These are phyloP conservation scores for Suillus alpinus DNA, from an alignment of 768 basidiomycete genomes.

Conservation along the genomic window DNA sequence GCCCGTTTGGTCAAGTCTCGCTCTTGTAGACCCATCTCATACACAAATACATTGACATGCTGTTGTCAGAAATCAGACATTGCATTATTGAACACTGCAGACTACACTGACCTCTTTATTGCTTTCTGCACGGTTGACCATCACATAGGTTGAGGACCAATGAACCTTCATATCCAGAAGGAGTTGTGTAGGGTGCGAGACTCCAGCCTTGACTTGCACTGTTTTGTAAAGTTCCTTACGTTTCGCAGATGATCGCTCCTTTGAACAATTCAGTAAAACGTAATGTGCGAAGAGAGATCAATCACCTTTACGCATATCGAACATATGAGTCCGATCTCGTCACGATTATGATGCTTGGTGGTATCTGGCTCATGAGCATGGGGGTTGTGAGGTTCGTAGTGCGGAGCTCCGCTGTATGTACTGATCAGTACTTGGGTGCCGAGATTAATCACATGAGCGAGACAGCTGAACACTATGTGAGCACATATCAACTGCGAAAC, in stretches of 20 bases:
- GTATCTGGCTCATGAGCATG: background rate
- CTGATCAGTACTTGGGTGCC: constrained; percentile 29
- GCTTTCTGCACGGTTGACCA: constrained; percentile 18
- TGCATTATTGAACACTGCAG: too few relatives aligned
- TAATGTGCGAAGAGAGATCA: background rate
- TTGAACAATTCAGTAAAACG: constrained; percentile 2
- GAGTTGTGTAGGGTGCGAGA: constrained; percentile 9
- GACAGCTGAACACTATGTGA: constrained; percentile 21
- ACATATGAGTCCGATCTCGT: constrained; percentile 22
- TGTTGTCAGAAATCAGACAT: too few relatives aligned
- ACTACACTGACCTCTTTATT: background rate
- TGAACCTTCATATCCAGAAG: constrained; percentile 30
- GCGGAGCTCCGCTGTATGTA: background rate
- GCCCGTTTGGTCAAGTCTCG: background rate
- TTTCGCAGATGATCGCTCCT: constrained; percentile 19
- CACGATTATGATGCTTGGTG: background rate
- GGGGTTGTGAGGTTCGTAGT: background rate
- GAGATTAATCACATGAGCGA: constrained; percentile 34
- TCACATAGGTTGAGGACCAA: constrained; percentile 32
- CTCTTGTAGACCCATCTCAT: background rate
- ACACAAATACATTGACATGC: background rate
- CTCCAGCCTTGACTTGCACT: constrained; percentile 5
- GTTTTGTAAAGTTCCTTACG: constrained; percentile 20
- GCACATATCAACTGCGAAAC: too few relatives aligned
- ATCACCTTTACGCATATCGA: constrained; percentile 13